These are phyloP conservation scores for Carex pumila DNA, from an alignment of 176 grass and related monocot genomes.

Conservation along the genomic window DNA sequence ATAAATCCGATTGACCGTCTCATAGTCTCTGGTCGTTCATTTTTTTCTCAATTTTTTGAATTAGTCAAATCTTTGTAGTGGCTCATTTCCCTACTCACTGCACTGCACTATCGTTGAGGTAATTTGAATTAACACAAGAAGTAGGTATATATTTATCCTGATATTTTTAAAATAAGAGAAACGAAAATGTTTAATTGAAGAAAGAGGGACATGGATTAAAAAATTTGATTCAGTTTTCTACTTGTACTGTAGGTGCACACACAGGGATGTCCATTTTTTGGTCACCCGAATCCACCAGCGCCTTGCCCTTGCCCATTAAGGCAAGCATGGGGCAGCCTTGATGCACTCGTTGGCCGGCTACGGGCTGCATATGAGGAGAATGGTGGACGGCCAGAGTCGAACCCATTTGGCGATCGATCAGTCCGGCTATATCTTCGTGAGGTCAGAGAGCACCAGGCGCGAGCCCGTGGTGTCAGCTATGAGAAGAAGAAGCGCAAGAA, in stretches of 20 bases:
- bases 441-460: constrained; percentile 84
- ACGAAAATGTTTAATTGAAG: background rate
- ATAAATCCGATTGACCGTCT: background rate
- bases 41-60: background rate
- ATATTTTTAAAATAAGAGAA: background rate
- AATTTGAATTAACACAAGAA: background rate
- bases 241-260: constrained; percentile 30
- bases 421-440: constrained; percentile 91
- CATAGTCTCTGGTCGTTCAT: background rate
- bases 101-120: background rate
- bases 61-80: background rate
- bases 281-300: constrained; percentile 62
- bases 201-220: background rate
- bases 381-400: constrained; percentile 68
- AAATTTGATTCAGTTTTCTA: no score
- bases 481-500: constrained; percentile 99
- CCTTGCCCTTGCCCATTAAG: constrained; percentile 84
- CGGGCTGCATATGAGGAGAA: constrained; percentile 92
- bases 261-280: constrained; percentile 71
- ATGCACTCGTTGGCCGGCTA: constrained; percentile 81
- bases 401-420: constrained; percentile 76
- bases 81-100: background rate
- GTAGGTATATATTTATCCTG: background rate
- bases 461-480: constrained; percentile 80
- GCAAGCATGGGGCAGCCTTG: constrained; percentile 91